A percentile compares a stretch with the other conserved stretches of the same genome.
Conservation (phyloP, 306 rosid genomes). For the Pterocarpus santalinus region DNA sequence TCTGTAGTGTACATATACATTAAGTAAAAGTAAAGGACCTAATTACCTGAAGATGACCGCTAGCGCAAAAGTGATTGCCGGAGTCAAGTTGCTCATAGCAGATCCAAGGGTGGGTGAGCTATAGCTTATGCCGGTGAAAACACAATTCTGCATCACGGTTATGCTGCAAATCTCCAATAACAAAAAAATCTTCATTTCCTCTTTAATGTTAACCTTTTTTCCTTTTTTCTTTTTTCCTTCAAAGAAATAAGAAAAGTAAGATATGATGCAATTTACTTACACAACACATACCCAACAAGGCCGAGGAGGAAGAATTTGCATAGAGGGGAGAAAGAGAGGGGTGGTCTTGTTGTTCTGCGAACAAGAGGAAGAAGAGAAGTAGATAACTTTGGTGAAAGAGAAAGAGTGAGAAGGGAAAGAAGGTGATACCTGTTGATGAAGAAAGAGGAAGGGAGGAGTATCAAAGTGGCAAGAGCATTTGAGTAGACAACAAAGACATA, state of each 20-base stretch:
- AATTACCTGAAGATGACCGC: constrained; percentile 54
- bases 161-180: constrained; percentile 51
- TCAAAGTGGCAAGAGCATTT: constrained; percentile 56
- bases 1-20: too few species aligned
- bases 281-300: constrained; percentile 55
- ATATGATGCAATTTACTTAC: not conserved
- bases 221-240: too few species aligned
- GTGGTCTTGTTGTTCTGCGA: constrained; percentile 40
- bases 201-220: not conserved
- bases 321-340: constrained; percentile 54
- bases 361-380: not conserved
- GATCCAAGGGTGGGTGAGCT: constrained; percentile 67
- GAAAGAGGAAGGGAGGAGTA: constrained; percentile 58
- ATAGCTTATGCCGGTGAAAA: constrained; percentile 57
- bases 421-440: constrained; percentile 39
- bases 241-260: not conserved
- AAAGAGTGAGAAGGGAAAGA: not conserved
- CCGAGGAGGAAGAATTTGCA: constrained; percentile 58
- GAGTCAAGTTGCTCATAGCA: constrained; percentile 63
- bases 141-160: constrained; percentile 64
- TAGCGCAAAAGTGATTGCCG: constrained; percentile 60
- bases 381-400: not conserved
- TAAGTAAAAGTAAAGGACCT: not conserved
- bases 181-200: constrained; percentile 10
- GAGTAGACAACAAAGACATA: constrained; percentile 62